phyloP scores from a whole-genome alignment of 257 asterid species.

The Solanum chiquidenum region DNA sequence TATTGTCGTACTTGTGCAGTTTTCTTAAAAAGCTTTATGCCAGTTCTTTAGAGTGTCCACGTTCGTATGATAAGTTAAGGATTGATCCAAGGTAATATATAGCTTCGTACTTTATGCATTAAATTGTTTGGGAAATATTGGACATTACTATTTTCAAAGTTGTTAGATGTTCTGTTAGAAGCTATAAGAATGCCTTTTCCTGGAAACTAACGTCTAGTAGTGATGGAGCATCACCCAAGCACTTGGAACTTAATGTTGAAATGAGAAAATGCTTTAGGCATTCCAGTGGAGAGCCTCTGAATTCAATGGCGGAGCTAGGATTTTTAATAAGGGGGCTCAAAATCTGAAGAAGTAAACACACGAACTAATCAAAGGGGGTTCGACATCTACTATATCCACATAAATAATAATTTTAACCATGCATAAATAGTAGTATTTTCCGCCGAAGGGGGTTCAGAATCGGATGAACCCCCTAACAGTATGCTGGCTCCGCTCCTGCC shows the following conservation, averaged over 20 bases:
- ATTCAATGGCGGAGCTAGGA: too few relatives aligned
- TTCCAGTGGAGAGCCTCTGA: background rate
- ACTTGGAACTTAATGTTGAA: background rate
- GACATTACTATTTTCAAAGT: background rate
- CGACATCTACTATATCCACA: too few relatives aligned
- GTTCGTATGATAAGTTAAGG: conserved; percentile 89
- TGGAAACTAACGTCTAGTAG: background rate
- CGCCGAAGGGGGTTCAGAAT: too few relatives aligned
- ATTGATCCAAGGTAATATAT: conserved; percentile 66
- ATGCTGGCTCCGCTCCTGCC: background rate
- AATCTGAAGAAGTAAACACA: too few relatives aligned
- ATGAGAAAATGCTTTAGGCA: background rate
- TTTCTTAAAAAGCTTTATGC: conserved; percentile 78
- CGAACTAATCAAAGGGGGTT: too few relatives aligned
- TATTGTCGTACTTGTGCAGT: conserved; percentile 20
- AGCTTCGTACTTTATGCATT: background rate
- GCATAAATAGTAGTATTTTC: too few relatives aligned
- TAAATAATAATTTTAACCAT: too few relatives aligned
- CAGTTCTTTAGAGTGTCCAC: conserved; percentile 70
- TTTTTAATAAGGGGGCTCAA: too few relatives aligned
- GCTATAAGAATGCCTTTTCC: background rate
- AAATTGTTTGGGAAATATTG: background rate
- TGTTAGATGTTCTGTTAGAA: background rate
- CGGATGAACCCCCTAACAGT: too few relatives aligned
- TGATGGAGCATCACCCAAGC: background rate